phyloP scores from a whole-genome alignment of 2,329 filamentous ascomycete species.

The Ceratocystiopsis minuta region DNA sequence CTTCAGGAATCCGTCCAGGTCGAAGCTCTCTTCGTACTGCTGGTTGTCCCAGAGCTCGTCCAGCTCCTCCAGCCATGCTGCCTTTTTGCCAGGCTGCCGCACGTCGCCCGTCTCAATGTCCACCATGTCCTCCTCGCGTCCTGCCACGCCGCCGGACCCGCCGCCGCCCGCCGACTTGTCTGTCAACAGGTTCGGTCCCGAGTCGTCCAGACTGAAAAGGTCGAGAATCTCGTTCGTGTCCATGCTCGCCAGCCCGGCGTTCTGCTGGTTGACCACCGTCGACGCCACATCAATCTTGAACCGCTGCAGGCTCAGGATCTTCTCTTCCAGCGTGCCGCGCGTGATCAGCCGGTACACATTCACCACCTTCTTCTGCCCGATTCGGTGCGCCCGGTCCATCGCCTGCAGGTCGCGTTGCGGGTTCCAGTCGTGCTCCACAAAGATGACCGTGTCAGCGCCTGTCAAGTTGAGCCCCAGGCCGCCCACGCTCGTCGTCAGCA shows the following conservation, averaged over 20 bases:
- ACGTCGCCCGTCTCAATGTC: constrained; percentile 86
- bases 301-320: constrained; percentile 91
- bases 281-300: constrained; percentile 99
- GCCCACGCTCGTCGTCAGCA: constrained; percentile 88
- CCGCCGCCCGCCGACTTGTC: constrained; percentile 33
- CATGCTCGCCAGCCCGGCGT: constrained; percentile 86
- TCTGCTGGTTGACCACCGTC: constrained; percentile 97
- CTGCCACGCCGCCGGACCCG: constrained; percentile 17
- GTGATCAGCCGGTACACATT: constrained; percentile 97
- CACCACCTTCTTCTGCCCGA: constrained; percentile 98
- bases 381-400: constrained; percentile 96
- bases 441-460: constrained; percentile 95
- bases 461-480: constrained; percentile 89
- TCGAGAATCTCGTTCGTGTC: constrained; percentile 97
- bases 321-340: constrained; percentile 88
- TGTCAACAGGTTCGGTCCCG: constrained; percentile 46
- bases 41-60: constrained; percentile 94
- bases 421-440: constrained; percentile 99
- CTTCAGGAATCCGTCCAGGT: constrained; percentile 86
- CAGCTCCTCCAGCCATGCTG: constrained; percentile 77
- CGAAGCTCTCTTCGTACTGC: constrained; percentile 96
- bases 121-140: constrained; percentile 69
- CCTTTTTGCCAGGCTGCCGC: constrained; percentile 85
- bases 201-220: constrained; percentile 78
- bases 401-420: constrained; percentile 96